Evolutionary conservation across 257 asterid species (phyloP).

Genomic region (Capsicum rhomboideum): DNA sequence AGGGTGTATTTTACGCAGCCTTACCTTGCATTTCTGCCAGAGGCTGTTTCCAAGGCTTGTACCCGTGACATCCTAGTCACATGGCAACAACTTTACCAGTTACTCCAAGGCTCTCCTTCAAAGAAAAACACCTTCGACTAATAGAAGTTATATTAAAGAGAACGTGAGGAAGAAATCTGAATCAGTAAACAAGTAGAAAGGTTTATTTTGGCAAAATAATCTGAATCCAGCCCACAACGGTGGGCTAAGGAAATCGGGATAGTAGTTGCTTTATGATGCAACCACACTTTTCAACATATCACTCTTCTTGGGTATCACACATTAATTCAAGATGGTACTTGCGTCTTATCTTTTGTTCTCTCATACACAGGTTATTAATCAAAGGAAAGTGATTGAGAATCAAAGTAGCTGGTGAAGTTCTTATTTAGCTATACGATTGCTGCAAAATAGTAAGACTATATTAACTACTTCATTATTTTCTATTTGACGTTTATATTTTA

Average conservation of each 20-base stretch:
- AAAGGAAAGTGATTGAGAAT: not conserved
- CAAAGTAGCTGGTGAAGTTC: conserved; percentile 1
- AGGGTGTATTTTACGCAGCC: too few species aligned
- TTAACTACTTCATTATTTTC: not conserved
- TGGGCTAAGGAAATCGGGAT: conserved; percentile 2
- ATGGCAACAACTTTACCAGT: too few species aligned
- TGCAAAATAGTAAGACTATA: conserved; percentile 6
- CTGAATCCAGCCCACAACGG: conserved; percentile 15
- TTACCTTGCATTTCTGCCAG: too few species aligned
- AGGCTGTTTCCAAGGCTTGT: too few species aligned
- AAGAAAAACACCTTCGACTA: not conserved
- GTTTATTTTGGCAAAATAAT: conserved; percentile 5
- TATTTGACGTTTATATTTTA: not conserved
- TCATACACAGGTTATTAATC: conserved; percentile 7
- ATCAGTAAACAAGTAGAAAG: not conserved
- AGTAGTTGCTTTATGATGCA: not conserved
- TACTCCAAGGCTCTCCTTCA: too few species aligned
- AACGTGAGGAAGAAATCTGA: not conserved
- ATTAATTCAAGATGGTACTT: not conserved
- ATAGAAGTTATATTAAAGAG: not conserved
- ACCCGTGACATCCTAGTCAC: too few species aligned
- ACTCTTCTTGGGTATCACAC: not conserved
- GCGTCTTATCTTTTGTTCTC: not conserved
- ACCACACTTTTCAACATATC: not conserved
- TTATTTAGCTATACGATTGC: conserved; percentile 11